Base-by-base conservation (phyloP, 306 rosid species). In the Medicago ruthenica region DNA sequence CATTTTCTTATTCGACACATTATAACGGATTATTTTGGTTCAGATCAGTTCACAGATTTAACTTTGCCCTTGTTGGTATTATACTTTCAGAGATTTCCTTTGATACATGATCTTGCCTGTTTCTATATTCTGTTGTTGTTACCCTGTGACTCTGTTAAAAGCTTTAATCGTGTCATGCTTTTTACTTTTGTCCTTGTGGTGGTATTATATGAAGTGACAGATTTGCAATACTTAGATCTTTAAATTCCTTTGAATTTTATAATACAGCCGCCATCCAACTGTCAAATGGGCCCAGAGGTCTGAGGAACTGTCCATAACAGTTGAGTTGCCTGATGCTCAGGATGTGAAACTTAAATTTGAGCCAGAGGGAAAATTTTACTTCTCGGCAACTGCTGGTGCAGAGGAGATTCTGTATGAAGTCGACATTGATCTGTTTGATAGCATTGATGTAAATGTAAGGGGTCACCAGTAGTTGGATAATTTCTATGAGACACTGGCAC, bases 201-300 rank as follows among this genome's bases (percentile, higher is more conserved):
- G 31, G 31, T 59, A 48, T 39, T 37, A 24, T 69, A 71, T 48
- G 24, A 36, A 50, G 27, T 45, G 42, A 6, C 39, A 50, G 60
- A 73, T 58, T 50, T 61, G 21, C 41, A 45, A 47, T 67, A 45
- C 55, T 16, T 51, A 0, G 27, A 18, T 66, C 51, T 54, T 58
- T 79, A 31, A 76, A 4, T 80, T 71, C 20, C 6, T 76, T 41
- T 59, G 50, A 59, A 41, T 51, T 41, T 50, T 66, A 10, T 69
- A 57, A 39, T 83, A 60, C 79, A 91, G 97, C 81, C 89, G 95
- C 24, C 95, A 89, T 77, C 97, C 97, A 20, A 39, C 60, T n/a
- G 85, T 88, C 81, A 86, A 81, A 77, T 91, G 97, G 95, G 97
- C 95, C 51, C 92, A 91, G 81, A 86, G 92, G 70, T 71, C 83